Evolutionary conservation across 1,284 basidiomycete species (phyloP).

Genomic region (Heterobasidion irregulare): DNA sequence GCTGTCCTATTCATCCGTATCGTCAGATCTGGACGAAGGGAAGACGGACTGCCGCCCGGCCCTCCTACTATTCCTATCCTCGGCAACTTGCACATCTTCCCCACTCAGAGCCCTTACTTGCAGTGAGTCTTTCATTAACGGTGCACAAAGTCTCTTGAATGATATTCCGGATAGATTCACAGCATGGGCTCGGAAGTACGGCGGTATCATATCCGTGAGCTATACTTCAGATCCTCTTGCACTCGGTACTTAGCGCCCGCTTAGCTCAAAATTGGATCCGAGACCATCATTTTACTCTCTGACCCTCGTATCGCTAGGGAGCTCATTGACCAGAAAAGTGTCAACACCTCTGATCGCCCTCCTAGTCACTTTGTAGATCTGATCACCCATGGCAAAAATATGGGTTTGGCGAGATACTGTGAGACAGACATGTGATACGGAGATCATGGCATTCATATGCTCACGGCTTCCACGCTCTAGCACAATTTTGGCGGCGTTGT

Average conservation of each 20-base stretch:
- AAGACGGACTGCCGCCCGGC: slow-evolving; percentile 16
- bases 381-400: background rate
- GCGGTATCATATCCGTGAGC: slow-evolving; percentile 6
- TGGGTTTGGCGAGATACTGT: background rate
- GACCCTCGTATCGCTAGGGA: background rate
- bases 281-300: background rate
- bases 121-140: slow-evolving; percentile 8
- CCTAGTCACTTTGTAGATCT: background rate
- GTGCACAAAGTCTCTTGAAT: background rate
- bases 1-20: background rate
- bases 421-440: background rate
- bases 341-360: background rate
- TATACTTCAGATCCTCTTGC: too few relatives aligned
- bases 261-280: background rate
- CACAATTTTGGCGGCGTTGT: background rate
- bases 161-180: slow-evolving; percentile 11
- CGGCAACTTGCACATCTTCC: slow-evolving; percentile 21
- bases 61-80: slow-evolving; percentile 22
- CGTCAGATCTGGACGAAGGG: background rate
- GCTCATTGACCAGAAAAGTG: background rate
- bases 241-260: background rate
- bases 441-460: too few relatives aligned
- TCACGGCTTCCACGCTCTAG: background rate
- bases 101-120: slow-evolving; percentile 9
- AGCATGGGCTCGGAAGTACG: slow-evolving; percentile 14